Evolutionary conservation across 2,329 filamentous ascomycete genomes (phyloP), one percentile per base, ranked within the genome.

Genomic region (Fusarium armeniacum): DNA sequence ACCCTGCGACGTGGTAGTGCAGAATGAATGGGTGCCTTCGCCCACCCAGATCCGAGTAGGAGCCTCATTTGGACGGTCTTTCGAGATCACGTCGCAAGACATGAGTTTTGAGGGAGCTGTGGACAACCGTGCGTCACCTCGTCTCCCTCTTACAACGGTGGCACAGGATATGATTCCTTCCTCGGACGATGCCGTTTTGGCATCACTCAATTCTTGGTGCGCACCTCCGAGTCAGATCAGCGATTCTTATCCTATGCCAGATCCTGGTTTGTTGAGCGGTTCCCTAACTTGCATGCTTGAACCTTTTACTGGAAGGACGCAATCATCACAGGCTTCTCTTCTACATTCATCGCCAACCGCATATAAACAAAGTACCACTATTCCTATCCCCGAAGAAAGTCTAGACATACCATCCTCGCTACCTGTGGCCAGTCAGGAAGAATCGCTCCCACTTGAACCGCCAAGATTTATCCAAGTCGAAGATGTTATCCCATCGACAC

Each of bases 201-300:
- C 35, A 32, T 75, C 76, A 4, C 78, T 78, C 38, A 65, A 69
- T 30, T 81, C 83, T 51, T 84, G 81, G 81, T 74, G 75, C 45
- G 76, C 81, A 16, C 83, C 83, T 3, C 81, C 84, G 0, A 88
- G 85, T 59, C 79, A 85, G 30, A 81, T 90, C 22, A 81, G 80
- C 12, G 87, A 90, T 71, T 90, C 87, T 1, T 84, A 87, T 67
- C 84, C 73, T 51, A 76, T 81, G 62, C 79, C 79, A 10, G 75
- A 76, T 49, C 58, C 73, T 6, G 67, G 66, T 7, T 26, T 79
- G 22, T 57, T 78, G 13, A 63, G 66, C 11, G 65, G 69, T 20
- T 85, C 87, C 1, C 87, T 87, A 0, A 84, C 83, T 2, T 80
- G 84, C 40, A 76, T 87, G 1, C 70, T 89, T 13, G 82, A 86